Percentiles rank a stretch among this genome's conserved stretches.
Conservation (phyloP, 2,329 filamentous ascomycete genomes). For the Didymella keratinophila region DNA sequence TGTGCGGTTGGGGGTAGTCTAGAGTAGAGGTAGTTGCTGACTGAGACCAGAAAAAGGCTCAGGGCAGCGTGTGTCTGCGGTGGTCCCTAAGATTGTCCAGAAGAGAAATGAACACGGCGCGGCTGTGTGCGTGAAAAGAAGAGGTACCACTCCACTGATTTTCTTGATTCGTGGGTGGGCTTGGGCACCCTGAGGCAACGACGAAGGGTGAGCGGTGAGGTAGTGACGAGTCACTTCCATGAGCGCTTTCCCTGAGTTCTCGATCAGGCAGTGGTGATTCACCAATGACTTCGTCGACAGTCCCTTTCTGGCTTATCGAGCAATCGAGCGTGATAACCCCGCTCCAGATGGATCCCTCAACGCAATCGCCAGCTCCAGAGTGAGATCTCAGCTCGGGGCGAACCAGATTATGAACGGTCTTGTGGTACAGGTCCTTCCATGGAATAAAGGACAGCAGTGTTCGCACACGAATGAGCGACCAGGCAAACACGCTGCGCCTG, state of each 20-base stretch:
- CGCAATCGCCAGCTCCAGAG: slow-evolving; percentile 7
- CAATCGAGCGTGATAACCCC: slow-evolving; percentile 16
- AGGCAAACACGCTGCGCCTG: slow-evolving; percentile 14
- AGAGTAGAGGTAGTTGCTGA: slow-evolving; percentile 6
- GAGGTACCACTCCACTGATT: not conserved
- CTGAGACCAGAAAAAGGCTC: not conserved
- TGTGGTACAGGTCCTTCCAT: slow-evolving; percentile 3
- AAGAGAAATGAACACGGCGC: slow-evolving; percentile 5
- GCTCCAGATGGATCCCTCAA: slow-evolving; percentile 1
- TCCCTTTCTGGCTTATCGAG: slow-evolving; percentile 6
- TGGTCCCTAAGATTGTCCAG: not conserved
- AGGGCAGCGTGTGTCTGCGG: not conserved
- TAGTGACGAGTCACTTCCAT: slow-evolving; percentile 14
- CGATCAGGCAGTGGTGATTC: slow-evolving; percentile 16
- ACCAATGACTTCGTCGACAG: slow-evolving; percentile 6
- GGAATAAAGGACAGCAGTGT: slow-evolving; percentile 4
- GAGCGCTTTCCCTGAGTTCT: slow-evolving; percentile 9
- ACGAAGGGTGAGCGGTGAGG: slow-evolving; percentile 8
- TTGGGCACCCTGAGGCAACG: slow-evolving; percentile 10
- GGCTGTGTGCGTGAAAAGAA: not conserved
- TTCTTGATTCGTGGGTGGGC: slow-evolving; percentile 5
- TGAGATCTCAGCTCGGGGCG: slow-evolving; percentile 2
- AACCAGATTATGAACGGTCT: slow-evolving; percentile 12
- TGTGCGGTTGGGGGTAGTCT: not conserved
- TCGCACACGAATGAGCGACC: slow-evolving; percentile 7